phyloP scores from a whole-genome alignment of 805 yeast species.

The Ogataea trehaloabstinens region DNA sequence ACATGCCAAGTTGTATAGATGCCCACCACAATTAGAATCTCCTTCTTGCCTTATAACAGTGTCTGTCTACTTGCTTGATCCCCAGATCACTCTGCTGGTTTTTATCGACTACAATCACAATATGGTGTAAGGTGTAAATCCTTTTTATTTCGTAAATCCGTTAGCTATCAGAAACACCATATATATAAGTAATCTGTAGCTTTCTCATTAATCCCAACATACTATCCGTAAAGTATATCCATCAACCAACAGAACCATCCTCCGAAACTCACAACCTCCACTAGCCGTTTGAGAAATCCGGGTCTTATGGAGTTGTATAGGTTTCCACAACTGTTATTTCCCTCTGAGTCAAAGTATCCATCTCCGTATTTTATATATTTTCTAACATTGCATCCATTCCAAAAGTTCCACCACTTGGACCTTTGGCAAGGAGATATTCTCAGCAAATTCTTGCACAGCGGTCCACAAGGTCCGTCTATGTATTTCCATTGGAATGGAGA shows the following conservation, averaged over 20 bases:
- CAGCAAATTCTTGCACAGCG: constrained; percentile 70
- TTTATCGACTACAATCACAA: too few species aligned
- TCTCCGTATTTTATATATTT: constrained; percentile 74
- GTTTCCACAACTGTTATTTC: constrained; percentile 71
- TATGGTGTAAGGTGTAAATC: too few species aligned
- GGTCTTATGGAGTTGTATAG: constrained; percentile 24
- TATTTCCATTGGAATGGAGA: constrained; percentile 87
- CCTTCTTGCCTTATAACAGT: too few species aligned
- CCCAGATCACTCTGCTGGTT: too few species aligned
- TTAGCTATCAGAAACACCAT: too few species aligned
- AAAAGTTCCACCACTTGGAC: constrained; percentile 89
- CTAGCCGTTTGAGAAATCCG: constrained; percentile 27
- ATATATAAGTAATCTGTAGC: too few species aligned
- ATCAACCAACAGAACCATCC: constrained; percentile 44
- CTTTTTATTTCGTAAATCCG: too few species aligned
- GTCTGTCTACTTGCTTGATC: too few species aligned
- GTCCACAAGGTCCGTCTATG: constrained; percentile 93
- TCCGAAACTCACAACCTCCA: constrained; percentile 41
- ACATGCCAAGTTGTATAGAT: too few species aligned
- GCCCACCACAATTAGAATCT: too few species aligned
- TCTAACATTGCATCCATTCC: constrained; percentile 79
- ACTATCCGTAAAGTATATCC: constrained; percentile 39
- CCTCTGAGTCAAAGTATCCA: constrained; percentile 80
- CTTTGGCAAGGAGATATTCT: constrained; percentile 77
- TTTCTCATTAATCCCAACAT: too few species aligned